Evolutionary conservation across 805 yeast genomes (phyloP), one percentile per base, ranked within the genome.

Genomic region (Starmerella bombi): DNA sequence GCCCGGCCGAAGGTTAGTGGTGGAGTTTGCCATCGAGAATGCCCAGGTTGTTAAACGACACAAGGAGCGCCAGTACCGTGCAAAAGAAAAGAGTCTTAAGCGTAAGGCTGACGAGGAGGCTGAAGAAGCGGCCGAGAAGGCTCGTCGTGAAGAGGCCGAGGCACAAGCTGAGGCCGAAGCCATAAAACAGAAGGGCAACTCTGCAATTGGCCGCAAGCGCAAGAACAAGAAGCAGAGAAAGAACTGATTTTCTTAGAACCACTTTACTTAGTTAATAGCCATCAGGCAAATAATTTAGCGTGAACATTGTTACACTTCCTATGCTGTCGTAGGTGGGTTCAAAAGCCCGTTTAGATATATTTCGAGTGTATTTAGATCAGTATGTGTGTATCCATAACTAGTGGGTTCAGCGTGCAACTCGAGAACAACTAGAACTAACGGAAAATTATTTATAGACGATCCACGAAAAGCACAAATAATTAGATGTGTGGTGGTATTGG

Each of bases 11-110:
- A 74, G 83, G 46, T 67, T 91, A 44, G 82, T 88, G 54, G 97
- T 75, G 25, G 98, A 91, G 59, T 91, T 91, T 66, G 96, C 98
- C 5, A 71, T 91, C 53, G 98, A 91, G 59, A 85, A 91, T 59
- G 93, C 96, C 23, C 80, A 81, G 56, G 94, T 91, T 42, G 78
- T 91, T 32, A 82, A 81, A 63, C 79, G 96, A 63, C 78, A 96
- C 66, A 71, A 73, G 46, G 95, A 85, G 23, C 45, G 50, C 16
- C 57, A 51, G 25, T 34, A 21, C 18, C 48, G 55, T 15, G 51
- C 48, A 21, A 42, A 43, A 34, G 51, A 50, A 32, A 36, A 29
- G 12, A 39, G 49, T 25, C 44, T 47, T 32, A 49, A 52, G 36
- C 55, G 52, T 36, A 50, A 52, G 32, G 51, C 53, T 14, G 55